phyloP scores from a whole-genome alignment of 306 rosid genomes.

The Ochetophila trinervis region DNA sequence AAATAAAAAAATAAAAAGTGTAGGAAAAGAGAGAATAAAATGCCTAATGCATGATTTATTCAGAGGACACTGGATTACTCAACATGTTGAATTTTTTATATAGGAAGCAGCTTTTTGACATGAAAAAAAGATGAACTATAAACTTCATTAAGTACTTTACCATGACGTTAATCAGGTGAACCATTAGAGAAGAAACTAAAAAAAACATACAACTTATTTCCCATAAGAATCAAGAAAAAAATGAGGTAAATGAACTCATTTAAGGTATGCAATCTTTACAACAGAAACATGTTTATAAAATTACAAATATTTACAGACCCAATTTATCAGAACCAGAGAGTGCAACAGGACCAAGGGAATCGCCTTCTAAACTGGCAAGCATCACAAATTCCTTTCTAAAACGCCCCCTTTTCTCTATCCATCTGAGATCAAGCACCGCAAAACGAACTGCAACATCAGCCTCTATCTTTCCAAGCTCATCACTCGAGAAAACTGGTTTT shows the following conservation, averaged over 20 bases:
- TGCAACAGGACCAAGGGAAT: slow-evolving; percentile 43
- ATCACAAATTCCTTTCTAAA: slow-evolving; percentile 34
- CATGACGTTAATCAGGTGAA: too few relatives aligned
- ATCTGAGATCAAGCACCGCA: slow-evolving; percentile 34
- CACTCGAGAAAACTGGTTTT: slow-evolving; percentile 27
- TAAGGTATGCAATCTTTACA: slow-evolving; percentile 9
- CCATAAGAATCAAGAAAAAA: neutral
- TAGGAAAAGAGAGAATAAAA: too few relatives aligned
- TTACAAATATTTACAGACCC: slow-evolving; percentile 15
- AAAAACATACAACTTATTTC: too few relatives aligned
- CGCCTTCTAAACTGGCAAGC: slow-evolving; percentile 44
- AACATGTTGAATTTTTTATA: too few relatives aligned
- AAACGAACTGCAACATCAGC: slow-evolving; percentile 33
- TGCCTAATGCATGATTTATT: too few relatives aligned
- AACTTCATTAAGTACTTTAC: too few relatives aligned
- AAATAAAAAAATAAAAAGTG: too few relatives aligned
- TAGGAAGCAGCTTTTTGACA: too few relatives aligned
- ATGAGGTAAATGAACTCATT: neutral
- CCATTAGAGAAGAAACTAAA: too few relatives aligned
- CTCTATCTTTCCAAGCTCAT: slow-evolving; percentile 32
- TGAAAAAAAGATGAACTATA: too few relatives aligned
- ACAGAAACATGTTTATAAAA: slow-evolving; percentile 1
- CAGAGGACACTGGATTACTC: too few relatives aligned
- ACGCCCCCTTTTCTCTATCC: slow-evolving; percentile 32
- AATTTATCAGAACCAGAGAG: slow-evolving; percentile 31